These are phyloP conservation scores for Apiospora koreana DNA, from an alignment of 2,329 filamentous ascomycete species.

Conservation along the genomic window DNA sequence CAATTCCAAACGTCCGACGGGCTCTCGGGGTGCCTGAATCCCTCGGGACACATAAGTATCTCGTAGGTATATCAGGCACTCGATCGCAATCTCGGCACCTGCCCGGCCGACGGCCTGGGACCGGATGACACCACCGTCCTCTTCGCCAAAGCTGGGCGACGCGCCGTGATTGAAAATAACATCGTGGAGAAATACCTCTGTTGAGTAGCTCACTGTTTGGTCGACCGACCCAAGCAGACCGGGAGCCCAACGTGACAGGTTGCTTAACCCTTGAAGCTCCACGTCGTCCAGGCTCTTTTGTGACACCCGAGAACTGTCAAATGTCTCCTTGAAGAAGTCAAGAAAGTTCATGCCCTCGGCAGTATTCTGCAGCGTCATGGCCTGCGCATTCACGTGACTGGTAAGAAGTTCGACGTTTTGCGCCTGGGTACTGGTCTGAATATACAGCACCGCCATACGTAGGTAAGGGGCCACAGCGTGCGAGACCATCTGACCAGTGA, in stretches of 20 bases:
- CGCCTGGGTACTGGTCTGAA: slow-evolving; percentile 40
- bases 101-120: slow-evolving; percentile 35
- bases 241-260: slow-evolving; percentile 52
- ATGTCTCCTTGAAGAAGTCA: slow-evolving; percentile 41
- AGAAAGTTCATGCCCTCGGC: slow-evolving; percentile 51
- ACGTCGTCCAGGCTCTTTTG: slow-evolving; percentile 30
- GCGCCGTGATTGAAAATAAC: slow-evolving; percentile 42
- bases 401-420: slow-evolving; percentile 41
- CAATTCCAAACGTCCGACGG: slow-evolving; percentile 43
- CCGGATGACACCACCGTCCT: slow-evolving; percentile 32
- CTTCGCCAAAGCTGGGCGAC: slow-evolving; percentile 29
- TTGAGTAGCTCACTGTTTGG: slow-evolving; percentile 39
- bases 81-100: slow-evolving; percentile 42
- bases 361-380: slow-evolving; percentile 41
- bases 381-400: slow-evolving; percentile 45
- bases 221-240: slow-evolving; percentile 51
- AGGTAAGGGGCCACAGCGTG: slow-evolving; percentile 57
- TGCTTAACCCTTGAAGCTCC: slow-evolving; percentile 30
- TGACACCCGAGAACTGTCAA: slow-evolving; percentile 32
- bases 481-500: slow-evolving; percentile 51
- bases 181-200: slow-evolving; percentile 45
- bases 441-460: slow-evolving; percentile 56
- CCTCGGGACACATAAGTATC: slow-evolving; percentile 46
- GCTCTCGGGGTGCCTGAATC: slow-evolving; percentile 42
- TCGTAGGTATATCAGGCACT: slow-evolving; percentile 48